Percentiles rank a stretch among this genome's conserved stretches.
phyloP scores from a whole-genome alignment of 495 filamentous ascomycete species.

The Aspergillus bertholletiae region DNA sequence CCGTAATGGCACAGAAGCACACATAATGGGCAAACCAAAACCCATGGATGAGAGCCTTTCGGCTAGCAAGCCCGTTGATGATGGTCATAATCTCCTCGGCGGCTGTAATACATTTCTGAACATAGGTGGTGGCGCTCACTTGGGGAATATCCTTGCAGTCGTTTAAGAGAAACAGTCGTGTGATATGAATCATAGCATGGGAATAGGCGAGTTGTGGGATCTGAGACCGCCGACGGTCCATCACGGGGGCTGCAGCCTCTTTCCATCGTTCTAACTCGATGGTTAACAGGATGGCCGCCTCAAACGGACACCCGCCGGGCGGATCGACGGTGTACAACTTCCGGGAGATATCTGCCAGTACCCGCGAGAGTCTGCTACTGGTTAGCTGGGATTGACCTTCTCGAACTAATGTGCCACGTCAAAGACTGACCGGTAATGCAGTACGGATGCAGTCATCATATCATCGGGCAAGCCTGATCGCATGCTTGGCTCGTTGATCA shows the following conservation, averaged over 20 bases:
- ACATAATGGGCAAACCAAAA: slow-evolving; percentile 55
- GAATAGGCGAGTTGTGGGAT: slow-evolving; percentile 50
- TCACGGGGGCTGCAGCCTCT: slow-evolving; percentile 38
- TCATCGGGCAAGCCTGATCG: slow-evolving; percentile 34
- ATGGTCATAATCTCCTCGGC: slow-evolving; percentile 39
- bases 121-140: slow-evolving; percentile 27
- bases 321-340: slow-evolving; percentile 48
- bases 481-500: slow-evolving; percentile 31
- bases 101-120: slow-evolving; percentile 43
- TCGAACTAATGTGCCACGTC: too few relatives aligned
- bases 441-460: slow-evolving; percentile 48
- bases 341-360: slow-evolving; percentile 42
- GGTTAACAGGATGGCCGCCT: slow-evolving; percentile 35
- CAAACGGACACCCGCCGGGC: slow-evolving; percentile 34
- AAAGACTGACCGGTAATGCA: slow-evolving; percentile 40
- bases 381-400: too few relatives aligned
- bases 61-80: slow-evolving; percentile 36
- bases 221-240: slow-evolving; percentile 49
- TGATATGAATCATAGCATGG: slow-evolving; percentile 53
- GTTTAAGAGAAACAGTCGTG: slow-evolving; percentile 51
- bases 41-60: slow-evolving; percentile 34
- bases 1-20: slow-evolving; percentile 52
- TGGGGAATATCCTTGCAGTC: slow-evolving; percentile 48
- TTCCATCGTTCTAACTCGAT: slow-evolving; percentile 37
- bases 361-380: slow-evolving; percentile 43